These are phyloP conservation scores for Boletus sp. DNA, from an alignment of 768 basidiomycete genomes.

Conservation along the genomic window DNA sequence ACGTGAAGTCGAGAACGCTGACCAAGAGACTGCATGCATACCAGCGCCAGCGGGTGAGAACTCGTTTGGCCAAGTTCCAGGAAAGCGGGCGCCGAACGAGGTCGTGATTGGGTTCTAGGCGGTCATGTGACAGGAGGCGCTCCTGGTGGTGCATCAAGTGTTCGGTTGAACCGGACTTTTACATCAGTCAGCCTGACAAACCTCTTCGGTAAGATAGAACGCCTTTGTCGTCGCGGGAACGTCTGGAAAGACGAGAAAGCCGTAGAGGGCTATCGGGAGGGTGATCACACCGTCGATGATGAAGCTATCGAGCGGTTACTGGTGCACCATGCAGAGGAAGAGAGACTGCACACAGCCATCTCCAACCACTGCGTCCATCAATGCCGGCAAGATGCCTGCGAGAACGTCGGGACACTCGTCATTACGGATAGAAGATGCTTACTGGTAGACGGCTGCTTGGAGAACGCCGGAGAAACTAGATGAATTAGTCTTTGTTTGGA, in stretches of 20 bases:
- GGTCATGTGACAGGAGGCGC: conserved; percentile 47
- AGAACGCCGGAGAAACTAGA: conserved; percentile 61
- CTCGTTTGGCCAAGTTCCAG: conserved; percentile 43
- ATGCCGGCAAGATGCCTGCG: conserved; percentile 47
- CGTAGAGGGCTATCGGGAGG: conserved; percentile 66
- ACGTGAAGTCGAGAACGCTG: conserved; percentile 13
- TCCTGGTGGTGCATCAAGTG: conserved; percentile 38
- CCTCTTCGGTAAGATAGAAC: conserved; percentile 60
- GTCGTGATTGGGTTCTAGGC: conserved; percentile 42
- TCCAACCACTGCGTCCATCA: conserved; percentile 59
- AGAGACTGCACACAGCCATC: conserved; percentile 49
- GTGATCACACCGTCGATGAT: conserved; percentile 72
- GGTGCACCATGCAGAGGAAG: not conserved
- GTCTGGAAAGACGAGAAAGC: conserved; percentile 71
- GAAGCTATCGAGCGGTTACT: conserved; percentile 38
- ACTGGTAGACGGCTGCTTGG: conserved; percentile 62
- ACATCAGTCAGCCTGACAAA: conserved; percentile 21
- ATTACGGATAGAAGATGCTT: conserved; percentile 10
- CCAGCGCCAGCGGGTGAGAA: conserved; percentile 63
- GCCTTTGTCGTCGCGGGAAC: conserved; percentile 60
- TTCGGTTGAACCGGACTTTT: not conserved
- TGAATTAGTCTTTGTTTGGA: not conserved
- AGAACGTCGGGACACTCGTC: not conserved
- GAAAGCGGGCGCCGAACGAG: conserved; percentile 42
- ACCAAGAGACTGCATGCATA: conserved; percentile 66